A percentile compares a stretch with the other conserved stretches of the same genome.
phyloP scores from a whole-genome alignment of 257 asterid species.

The Solanum medicagineum region DNA sequence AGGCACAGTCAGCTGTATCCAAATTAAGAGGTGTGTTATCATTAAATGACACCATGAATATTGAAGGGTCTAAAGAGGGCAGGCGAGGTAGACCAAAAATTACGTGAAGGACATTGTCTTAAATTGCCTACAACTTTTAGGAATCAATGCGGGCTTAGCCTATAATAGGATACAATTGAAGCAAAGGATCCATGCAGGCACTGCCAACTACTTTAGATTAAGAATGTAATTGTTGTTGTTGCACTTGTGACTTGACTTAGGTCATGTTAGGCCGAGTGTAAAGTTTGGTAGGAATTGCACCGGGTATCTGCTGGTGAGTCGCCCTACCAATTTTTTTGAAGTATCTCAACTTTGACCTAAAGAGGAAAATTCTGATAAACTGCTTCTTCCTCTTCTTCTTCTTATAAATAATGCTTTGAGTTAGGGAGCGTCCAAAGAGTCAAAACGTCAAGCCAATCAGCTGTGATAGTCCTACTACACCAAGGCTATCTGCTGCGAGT shows the following conservation, averaged over 20 bases:
- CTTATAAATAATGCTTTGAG: not conserved
- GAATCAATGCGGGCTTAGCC: not conserved
- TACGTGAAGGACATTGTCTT: not conserved
- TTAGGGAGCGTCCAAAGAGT: not conserved
- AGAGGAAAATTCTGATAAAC: not conserved
- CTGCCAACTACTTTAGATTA: not conserved
- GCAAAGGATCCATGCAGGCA: not conserved
- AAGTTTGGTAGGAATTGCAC: not conserved
- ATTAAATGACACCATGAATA: not conserved
- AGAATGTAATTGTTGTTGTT: not conserved
- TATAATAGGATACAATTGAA: not conserved
- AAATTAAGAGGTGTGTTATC: slow-evolving; percentile 64
- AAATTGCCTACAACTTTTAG: not conserved
- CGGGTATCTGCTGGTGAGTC: not conserved
- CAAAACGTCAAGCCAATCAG: not conserved
- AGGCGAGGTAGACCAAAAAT: not conserved
- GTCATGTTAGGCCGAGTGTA: not conserved
- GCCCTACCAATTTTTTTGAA: not conserved
- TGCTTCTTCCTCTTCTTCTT: not conserved
- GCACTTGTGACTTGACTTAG: not conserved
- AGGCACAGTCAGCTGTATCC: slow-evolving; percentile 72
- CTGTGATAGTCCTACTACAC: not conserved
- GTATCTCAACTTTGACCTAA: not conserved
- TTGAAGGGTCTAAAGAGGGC: not conserved
- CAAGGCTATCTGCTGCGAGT: not conserved